Conservation (phyloP, 306 rosid genomes). For the Adenanthera pavonina region DNA sequence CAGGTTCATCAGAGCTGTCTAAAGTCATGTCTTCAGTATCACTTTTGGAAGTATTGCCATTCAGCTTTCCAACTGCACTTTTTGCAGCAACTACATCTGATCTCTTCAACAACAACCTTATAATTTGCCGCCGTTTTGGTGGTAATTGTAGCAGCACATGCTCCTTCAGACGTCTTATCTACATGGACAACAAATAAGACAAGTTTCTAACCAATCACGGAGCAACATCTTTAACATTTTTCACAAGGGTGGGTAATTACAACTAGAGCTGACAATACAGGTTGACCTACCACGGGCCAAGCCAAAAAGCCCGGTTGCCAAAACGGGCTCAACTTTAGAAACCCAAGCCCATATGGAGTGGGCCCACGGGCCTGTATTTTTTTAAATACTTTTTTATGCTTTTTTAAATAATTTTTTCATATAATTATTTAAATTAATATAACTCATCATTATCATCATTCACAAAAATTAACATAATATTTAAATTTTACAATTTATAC, state of each 20-base stretch:
- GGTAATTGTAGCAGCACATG: constrained; percentile 88
- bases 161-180: constrained; percentile 96
- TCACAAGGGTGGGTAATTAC: background rate
- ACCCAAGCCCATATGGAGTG: too few relatives aligned
- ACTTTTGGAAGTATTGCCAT: constrained; percentile 44
- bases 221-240: constrained; percentile 21
- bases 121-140: constrained; percentile 89
- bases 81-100: constrained; percentile 85
- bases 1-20: constrained; percentile 54
- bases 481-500: too few relatives aligned
- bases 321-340: too few relatives aligned
- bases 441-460: too few relatives aligned
- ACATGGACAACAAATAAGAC: constrained; percentile 43
- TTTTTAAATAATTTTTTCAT: too few relatives aligned
- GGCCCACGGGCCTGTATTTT: too few relatives aligned
- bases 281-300: too few relatives aligned
- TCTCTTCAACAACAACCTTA: constrained; percentile 68
- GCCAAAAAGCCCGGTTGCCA: too few relatives aligned
- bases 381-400: too few relatives aligned
- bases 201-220: constrained; percentile 12
- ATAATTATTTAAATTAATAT: too few relatives aligned
- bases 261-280: too few relatives aligned
- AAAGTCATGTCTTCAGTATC: constrained; percentile 45
- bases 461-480: too few relatives aligned
- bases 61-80: constrained; percentile 58